phyloP scores from a whole-genome alignment of 768 basidiomycete species.

The Dioszegia hungarica region DNA sequence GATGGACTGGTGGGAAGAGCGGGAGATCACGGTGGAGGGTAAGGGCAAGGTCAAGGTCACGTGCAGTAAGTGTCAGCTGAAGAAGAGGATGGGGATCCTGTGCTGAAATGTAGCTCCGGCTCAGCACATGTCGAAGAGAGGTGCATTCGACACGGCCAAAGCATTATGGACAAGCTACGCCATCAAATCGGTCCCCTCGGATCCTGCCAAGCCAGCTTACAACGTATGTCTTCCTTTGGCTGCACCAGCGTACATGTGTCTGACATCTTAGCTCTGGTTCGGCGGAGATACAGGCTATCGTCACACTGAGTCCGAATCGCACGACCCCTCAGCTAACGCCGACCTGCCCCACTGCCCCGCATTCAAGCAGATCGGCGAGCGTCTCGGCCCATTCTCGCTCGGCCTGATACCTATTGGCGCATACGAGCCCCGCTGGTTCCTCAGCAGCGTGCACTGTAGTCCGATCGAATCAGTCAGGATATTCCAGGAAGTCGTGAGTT shows the following conservation, averaged over 20 bases:
- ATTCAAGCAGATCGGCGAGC: slow-evolving; percentile 65
- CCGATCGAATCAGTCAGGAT: slow-evolving; percentile 66
- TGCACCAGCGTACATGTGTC: no score
- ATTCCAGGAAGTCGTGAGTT: slow-evolving; percentile 60
- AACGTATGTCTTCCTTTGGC: slow-evolving; percentile 12
- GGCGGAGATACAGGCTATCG: slow-evolving; percentile 62
- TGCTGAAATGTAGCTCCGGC: slow-evolving; percentile 46
- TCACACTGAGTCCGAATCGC: slow-evolving; percentile 39
- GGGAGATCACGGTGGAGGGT: slow-evolving; percentile 37
- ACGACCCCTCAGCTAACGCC: slow-evolving; percentile 3
- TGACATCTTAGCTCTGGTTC: slow-evolving; percentile 51
- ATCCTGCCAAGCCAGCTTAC: neutral
- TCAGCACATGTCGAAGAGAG: slow-evolving; percentile 62
- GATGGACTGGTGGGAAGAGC: slow-evolving; percentile 64
- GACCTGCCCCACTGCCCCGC: slow-evolving; percentile 59
- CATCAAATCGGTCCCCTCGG: slow-evolving; percentile 38
- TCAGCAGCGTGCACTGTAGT: slow-evolving; percentile 62
- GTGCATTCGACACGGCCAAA: slow-evolving; percentile 55
- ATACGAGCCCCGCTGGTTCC: slow-evolving; percentile 38
- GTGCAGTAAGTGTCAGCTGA: slow-evolving; percentile 29
- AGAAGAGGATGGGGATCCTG: neutral
- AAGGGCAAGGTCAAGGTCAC: slow-evolving; percentile 36
- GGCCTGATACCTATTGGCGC: slow-evolving; percentile 62
- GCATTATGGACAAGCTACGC: slow-evolving; percentile 67
- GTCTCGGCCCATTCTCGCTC: slow-evolving; percentile 62